Evolutionary conservation across 768 basidiomycete genomes (phyloP).

Genomic region (Sarcodon aspratus): DNA sequence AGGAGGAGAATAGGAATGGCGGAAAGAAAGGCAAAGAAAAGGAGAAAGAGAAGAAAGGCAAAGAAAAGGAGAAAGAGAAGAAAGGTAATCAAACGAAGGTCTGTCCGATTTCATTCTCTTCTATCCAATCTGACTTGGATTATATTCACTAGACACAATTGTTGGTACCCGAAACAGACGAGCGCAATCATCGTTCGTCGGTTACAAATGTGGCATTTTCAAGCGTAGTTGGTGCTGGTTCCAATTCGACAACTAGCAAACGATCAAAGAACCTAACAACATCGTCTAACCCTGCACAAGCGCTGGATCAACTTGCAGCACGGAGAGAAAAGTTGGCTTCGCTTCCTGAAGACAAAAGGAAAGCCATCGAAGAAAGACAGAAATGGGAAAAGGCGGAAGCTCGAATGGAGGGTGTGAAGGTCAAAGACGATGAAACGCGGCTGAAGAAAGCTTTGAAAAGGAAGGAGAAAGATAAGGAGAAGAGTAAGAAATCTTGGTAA

Average conservation of each 20-base stretch:
- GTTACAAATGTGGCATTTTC: conserved; percentile 67
- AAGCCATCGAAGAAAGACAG: conserved; percentile 68
- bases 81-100: conserved; percentile 47
- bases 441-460: conserved; percentile 92
- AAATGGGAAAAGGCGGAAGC: conserved; percentile 88
- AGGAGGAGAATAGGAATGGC: conserved; percentile 35
- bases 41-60: conserved; percentile 33
- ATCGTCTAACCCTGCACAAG: conserved; percentile 74
- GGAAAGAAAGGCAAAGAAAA: conserved; percentile 25
- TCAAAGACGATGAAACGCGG: conserved; percentile 73
- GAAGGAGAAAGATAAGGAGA: conserved; percentile 82
- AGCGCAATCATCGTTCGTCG: conserved; percentile 15
- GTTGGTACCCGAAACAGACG: conserved; percentile 47
- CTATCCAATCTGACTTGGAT: background rate
- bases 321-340: conserved; percentile 69
- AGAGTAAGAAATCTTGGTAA: conserved; percentile 80
- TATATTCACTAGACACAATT: conserved; percentile 44
- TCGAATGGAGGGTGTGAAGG: conserved; percentile 82
- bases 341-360: conserved; percentile 77
- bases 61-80: conserved; percentile 32
- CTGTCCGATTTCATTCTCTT: conserved; percentile 6
- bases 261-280: conserved; percentile 43
- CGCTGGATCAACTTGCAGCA: conserved; percentile 67
- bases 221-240: conserved; percentile 36
- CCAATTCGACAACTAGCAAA: conserved; percentile 33